Percentiles rank a stretch among this genome's conserved stretches.
Conservation (phyloP, 2,329 filamentous ascomycete genomes). For the Fusarium camptoceras region DNA sequence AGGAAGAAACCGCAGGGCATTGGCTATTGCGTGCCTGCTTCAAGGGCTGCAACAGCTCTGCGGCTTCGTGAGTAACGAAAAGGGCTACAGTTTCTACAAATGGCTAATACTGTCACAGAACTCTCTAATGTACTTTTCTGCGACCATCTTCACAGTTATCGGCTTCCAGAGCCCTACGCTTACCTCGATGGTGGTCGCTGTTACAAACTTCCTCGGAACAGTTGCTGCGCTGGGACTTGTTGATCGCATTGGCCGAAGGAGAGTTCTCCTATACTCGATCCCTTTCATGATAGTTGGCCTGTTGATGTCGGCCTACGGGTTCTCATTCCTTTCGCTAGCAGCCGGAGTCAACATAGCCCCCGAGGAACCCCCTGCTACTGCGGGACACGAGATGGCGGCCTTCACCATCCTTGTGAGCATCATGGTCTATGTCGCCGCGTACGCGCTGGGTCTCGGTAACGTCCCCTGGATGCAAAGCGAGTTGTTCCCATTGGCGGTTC, state of each 20-base stretch:
- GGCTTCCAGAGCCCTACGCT: slow-evolving; percentile 83
- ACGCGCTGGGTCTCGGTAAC: slow-evolving; percentile 88
- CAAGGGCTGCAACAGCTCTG: slow-evolving; percentile 91
- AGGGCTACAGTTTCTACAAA: background rate
- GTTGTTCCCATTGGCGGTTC: slow-evolving; percentile 82
- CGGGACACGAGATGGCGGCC: slow-evolving; percentile 54
- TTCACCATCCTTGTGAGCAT: slow-evolving; percentile 77
- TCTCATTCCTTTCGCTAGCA: slow-evolving; percentile 70
- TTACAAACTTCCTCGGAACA: slow-evolving; percentile 86
- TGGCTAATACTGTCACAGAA: slow-evolving; percentile 63
- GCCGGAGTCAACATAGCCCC: slow-evolving; percentile 30
- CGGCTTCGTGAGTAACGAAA: slow-evolving; percentile 72
- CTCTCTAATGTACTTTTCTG: slow-evolving; percentile 92
- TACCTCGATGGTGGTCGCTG: slow-evolving; percentile 81
- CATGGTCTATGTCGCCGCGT: slow-evolving; percentile 85
- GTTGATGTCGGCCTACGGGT: slow-evolving; percentile 76
- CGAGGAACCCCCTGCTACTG: slow-evolving; percentile 29
- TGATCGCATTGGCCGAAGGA: slow-evolving; percentile 81
- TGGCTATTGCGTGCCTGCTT: slow-evolving; percentile 86
- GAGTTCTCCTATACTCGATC: slow-evolving; percentile 84
- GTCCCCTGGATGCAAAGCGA: slow-evolving; percentile 98
- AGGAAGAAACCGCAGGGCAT: slow-evolving; percentile 76
- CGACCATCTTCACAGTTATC: slow-evolving; percentile 81
- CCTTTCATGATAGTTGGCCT: slow-evolving; percentile 86
- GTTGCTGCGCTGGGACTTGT: slow-evolving; percentile 80